phyloP scores from a whole-genome alignment of 495 filamentous ascomycete genomes.

The Elasticomyces elasticus region DNA sequence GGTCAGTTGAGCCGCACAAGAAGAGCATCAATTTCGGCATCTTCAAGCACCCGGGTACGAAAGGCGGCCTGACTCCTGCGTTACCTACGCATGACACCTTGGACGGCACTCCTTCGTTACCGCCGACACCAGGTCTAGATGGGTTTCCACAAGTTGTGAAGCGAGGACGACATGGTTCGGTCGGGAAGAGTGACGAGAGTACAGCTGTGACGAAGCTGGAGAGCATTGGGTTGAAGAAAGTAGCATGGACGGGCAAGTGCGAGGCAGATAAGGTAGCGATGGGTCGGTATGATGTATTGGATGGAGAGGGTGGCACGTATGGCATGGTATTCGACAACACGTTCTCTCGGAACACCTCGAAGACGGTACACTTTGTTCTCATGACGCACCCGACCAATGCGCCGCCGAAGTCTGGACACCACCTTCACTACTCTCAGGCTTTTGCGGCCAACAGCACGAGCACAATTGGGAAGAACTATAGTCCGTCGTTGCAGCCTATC shows the following conservation, averaged over 20 bases:
- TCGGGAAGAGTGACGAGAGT: slow-evolving; percentile 40
- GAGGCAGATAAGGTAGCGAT: slow-evolving; percentile 93
- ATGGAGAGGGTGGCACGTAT: slow-evolving; percentile 77
- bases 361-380: slow-evolving; percentile 87
- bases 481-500: slow-evolving; percentile 25
- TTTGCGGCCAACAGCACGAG: slow-evolving; percentile 38
- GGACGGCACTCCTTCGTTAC: slow-evolving; percentile 31
- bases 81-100: slow-evolving; percentile 41
- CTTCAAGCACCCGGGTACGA: slow-evolving; percentile 84
- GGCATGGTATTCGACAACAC: slow-evolving; percentile 97
- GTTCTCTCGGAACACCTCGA: slow-evolving; percentile 89
- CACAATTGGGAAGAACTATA: slow-evolving; percentile 37
- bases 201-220: slow-evolving; percentile 73
- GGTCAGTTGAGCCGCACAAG: slow-evolving; percentile 94
- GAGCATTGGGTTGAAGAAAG: slow-evolving; percentile 71
- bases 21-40: slow-evolving; percentile 97
- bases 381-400: slow-evolving; percentile 81
- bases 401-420: slow-evolving; percentile 68
- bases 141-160: slow-evolving; percentile 1
- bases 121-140: slow-evolving; percentile 29
- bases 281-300: slow-evolving; percentile 71
- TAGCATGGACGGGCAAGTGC: slow-evolving; percentile 87
- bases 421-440: slow-evolving; percentile 49
- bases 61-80: slow-evolving; percentile 39
- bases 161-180: slow-evolving; percentile 17